Percentiles rank a stretch among this genome's conserved stretches.
Evolutionary conservation across 805 yeast species (phyloP).

Genomic region (Kluyveromyces lactis): DNA sequence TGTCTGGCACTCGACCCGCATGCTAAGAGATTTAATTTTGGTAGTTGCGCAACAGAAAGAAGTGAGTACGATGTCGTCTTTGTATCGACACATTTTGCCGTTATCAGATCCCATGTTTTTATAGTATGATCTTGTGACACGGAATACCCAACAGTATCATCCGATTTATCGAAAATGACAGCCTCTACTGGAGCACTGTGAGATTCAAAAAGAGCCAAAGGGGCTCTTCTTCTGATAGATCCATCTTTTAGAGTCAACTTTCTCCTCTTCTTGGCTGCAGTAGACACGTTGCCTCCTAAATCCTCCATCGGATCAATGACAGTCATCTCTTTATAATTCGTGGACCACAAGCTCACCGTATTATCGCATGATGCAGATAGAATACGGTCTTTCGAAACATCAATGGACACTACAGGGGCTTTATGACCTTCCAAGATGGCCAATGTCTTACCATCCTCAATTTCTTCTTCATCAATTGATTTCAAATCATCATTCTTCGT

Average conservation of each 20-base stretch:
- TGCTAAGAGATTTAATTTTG: conserved; percentile 62
- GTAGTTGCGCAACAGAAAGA: conserved; percentile 63
- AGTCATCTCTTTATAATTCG: conserved; percentile 76
- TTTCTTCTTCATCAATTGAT: conserved; percentile 31
- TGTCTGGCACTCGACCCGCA: conserved; percentile 99
- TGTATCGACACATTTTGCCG: conserved; percentile 78
- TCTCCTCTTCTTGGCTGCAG: conserved; percentile 84
- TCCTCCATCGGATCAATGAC: conserved; percentile 42
- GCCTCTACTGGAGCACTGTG: conserved; percentile 86
- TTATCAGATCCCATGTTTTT: conserved; percentile 93
- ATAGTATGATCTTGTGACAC: conserved; percentile 94
- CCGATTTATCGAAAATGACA: conserved; percentile 63
- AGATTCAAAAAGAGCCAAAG: conserved; percentile 69
- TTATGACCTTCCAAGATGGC: conserved; percentile 88
- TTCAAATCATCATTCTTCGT: conserved; percentile 35
- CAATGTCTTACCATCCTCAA: conserved; percentile 63
- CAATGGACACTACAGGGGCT: conserved; percentile 75
- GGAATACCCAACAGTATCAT: conserved; percentile 79
- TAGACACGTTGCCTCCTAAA: conserved; percentile 43
- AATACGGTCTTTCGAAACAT: conserved; percentile 46
- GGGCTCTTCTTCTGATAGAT: conserved; percentile 70
- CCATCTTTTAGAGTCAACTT: conserved; percentile 72
- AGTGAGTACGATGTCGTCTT: conserved; percentile 80
- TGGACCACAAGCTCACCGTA: conserved; percentile 81
- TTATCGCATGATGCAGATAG: conserved; percentile 81